Conservation (phyloP, 495 filamentous ascomycete species). For the Haplographium delicatum region DNA sequence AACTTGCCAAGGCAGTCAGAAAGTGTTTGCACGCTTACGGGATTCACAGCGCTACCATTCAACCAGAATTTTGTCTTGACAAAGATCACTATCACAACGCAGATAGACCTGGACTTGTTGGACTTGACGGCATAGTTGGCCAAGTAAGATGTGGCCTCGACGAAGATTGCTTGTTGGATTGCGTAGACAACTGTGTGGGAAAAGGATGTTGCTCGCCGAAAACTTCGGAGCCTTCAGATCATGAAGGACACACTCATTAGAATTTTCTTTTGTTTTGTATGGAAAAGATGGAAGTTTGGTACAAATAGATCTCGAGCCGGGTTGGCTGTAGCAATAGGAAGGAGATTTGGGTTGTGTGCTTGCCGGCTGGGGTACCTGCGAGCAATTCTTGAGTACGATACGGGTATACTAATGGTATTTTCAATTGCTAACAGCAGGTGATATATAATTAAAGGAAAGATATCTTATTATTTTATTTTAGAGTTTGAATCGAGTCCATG, state of each 20-base stretch:
- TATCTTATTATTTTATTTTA: too few species aligned
- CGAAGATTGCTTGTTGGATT: conserved; percentile 73
- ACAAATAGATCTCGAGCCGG: neutral
- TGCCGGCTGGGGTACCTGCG: neutral
- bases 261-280: conserved; percentile 1
- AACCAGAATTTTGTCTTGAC: conserved; percentile 84
- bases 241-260: conserved; percentile 29
- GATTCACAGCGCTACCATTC: conserved; percentile 96
- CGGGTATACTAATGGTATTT: neutral
- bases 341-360: neutral
- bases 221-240: conserved; percentile 7
- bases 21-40: conserved; percentile 90
- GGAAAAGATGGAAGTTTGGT: neutral
- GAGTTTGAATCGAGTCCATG: too few species aligned
- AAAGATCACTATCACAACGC: conserved; percentile 35
- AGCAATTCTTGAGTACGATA: neutral
- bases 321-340: neutral
- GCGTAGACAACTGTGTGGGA: conserved; percentile 72
- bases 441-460: neutral
- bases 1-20: conserved; percentile 69
- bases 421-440: neutral
- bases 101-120: conserved; percentile 15
- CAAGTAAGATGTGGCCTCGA: conserved; percentile 33
- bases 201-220: conserved; percentile 62
- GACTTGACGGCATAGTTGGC: conserved; percentile 29